A percentile compares a stretch with the other conserved stretches of the same genome.
These are phyloP conservation scores for Primulina eburnea DNA, from an alignment of 257 asterid genomes.

Conservation along the genomic window DNA sequence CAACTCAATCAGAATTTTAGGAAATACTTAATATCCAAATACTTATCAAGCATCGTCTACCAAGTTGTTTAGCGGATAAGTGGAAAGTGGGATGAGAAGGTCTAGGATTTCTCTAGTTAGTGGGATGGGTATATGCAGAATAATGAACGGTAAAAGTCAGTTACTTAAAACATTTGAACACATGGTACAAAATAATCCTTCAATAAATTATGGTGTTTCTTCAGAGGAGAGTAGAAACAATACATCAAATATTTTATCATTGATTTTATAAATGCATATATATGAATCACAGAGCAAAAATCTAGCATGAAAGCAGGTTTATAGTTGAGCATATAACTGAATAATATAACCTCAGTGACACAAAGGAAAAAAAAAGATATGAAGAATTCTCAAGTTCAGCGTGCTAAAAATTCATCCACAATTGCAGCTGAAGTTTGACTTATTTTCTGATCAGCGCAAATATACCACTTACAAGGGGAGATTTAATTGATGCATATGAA, in stretches of 20 bases:
- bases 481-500: constrained; percentile 64
- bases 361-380: background rate
- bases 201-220: background rate
- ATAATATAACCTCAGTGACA: background rate
- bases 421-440: background rate
- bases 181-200: background rate
- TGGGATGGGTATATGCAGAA: background rate
- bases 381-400: background rate
- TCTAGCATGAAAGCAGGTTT: background rate
- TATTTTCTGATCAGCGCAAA: background rate
- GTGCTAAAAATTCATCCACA: background rate
- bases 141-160: background rate
- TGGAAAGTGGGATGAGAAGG: background rate
- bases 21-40: constrained; percentile 1
- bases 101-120: background rate
- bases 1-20: constrained; percentile 5
- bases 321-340: background rate
- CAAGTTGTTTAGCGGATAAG: background rate
- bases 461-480: constrained; percentile 71
- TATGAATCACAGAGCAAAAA: background rate
- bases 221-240: background rate
- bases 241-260: no score
- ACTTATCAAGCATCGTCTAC: background rate
- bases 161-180: background rate
- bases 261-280: background rate